Conservation (phyloP, 345 rosid species). For the Acer negundo region DNA sequence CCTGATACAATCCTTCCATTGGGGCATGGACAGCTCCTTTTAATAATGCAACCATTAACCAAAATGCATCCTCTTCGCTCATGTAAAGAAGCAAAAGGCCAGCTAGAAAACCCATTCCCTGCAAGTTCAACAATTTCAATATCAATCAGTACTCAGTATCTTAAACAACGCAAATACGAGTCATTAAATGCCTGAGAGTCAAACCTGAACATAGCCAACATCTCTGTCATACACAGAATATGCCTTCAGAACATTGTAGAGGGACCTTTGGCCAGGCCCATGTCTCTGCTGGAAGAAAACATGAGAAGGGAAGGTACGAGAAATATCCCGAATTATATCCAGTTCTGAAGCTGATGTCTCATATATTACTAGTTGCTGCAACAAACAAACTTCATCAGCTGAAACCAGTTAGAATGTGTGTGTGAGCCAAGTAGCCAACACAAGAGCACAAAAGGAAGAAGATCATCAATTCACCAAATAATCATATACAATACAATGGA, state of each 20-base stretch:
- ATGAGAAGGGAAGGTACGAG: constrained; percentile 94
- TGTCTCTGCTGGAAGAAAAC: constrained; percentile 99
- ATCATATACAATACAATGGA: no score
- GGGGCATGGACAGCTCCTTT: constrained; percentile 99
- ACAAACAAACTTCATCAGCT: constrained; percentile 16
- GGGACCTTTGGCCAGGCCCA: constrained; percentile 98
- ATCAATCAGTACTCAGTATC: constrained; percentile 5
- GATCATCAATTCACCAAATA: not conserved
- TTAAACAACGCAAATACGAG: constrained; percentile 12
- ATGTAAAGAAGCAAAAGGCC: constrained; percentile 94
- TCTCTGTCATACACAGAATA: constrained; percentile 95
- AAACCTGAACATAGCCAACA: constrained; percentile 97
- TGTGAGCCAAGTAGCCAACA: not conserved
- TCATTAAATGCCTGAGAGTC: not conserved
- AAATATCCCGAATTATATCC: constrained; percentile 92
- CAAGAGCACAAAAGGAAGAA: not conserved
- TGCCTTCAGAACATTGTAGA: constrained; percentile 93
- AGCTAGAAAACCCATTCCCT: constrained; percentile 97
- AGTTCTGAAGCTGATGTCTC: constrained; percentile 94
- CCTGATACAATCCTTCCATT: constrained; percentile 97
- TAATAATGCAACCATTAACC: constrained; percentile 93
- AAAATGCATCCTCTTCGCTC: constrained; percentile 98
- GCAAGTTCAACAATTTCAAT: constrained; percentile 31
- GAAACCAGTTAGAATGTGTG: not conserved
- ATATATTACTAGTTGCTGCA: constrained; percentile 87